Conservation (phyloP, 2,329 filamentous ascomycete genomes). For the Karstenula rhodostoma region DNA sequence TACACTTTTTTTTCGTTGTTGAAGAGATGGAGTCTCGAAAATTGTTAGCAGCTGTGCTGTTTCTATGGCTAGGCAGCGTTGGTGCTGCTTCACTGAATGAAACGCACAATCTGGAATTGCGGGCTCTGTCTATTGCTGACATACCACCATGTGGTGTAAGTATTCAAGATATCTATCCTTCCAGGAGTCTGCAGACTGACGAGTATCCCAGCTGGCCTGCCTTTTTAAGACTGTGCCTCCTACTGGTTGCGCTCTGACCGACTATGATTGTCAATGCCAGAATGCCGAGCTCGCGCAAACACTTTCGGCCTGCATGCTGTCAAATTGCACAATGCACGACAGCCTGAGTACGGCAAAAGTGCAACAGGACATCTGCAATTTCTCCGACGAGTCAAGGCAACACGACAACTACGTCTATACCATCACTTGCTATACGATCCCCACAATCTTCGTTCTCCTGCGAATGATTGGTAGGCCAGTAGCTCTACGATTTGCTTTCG, state of each 20-base stretch:
- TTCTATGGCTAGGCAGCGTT: not conserved
- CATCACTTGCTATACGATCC: conserved; percentile 24
- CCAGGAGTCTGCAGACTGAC: not conserved
- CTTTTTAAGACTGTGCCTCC: conserved; percentile 23
- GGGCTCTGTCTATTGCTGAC: conserved; percentile 23
- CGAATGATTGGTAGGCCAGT: conserved; percentile 27
- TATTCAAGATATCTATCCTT: not conserved
- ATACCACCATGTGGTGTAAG: conserved; percentile 32
- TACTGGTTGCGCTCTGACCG: conserved; percentile 25
- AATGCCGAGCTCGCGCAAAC: conserved; percentile 16
- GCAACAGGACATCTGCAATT: conserved; percentile 29
- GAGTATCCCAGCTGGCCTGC: conserved; percentile 25
- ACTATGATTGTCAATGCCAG: conserved; percentile 28
- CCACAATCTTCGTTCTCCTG: conserved; percentile 23
- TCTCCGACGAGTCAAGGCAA: conserved; percentile 26
- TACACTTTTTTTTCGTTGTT: not conserved
- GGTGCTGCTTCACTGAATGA: not conserved
- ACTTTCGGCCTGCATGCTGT: conserved; percentile 26
- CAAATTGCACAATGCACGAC: conserved; percentile 35
- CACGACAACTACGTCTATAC: conserved; percentile 19
- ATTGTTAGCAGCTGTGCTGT: not conserved
- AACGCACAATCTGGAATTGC: not conserved
- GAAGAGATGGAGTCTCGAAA: not conserved
- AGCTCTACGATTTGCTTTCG: conserved; percentile 24
- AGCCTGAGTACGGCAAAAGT: conserved; percentile 28